Evolutionary conservation across 208 protist species (phyloP), one percentile per base, ranked within the genome.

Genomic region (Porcisia hertigi): DNA sequence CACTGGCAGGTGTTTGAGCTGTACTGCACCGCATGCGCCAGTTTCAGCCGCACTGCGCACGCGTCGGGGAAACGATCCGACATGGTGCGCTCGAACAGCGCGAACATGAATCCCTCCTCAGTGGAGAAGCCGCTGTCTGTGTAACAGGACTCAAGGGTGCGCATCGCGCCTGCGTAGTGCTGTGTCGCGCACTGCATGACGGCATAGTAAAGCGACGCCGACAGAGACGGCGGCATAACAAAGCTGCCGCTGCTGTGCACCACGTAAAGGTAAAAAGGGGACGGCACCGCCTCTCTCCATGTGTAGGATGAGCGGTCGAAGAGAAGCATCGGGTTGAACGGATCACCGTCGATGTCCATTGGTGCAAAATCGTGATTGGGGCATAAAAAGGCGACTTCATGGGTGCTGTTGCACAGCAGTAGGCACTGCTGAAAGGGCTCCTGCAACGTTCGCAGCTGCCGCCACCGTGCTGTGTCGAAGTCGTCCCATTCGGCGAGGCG

Each of bases 161-260:
- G 85, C 80, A 97, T 89, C n/a, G 92, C 89, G 8, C 69, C 87
- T 45, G 73, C 76, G 83, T 98, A 98, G 79, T 98, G 85, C 65
- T 90, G 83, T 73, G 92, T 89, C 55, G 98, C 88, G 71, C 96
- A 94, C 76, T 96, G 91, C 69, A 98, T 83, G 34, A 97, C 90
- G 41, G 96, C 82, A 41, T 98, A 96, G 85, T 99, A 99, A 18
- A 99, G 88, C 18, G 94, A 90, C 7, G 97, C 95, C 25, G 85
- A 82, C 41, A 99, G 87, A n/a, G 91, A 94, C 9, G 88, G 87
- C 18, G 95, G 86, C 47, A 93, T 81, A 16, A 98, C 75, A 77
- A 99, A 98, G 58, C 89, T 89, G 54, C 88, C 72, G 76, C 91
- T 96, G 30, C 94, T 77, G 82, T 99, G 95, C 36, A 98, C 85